Evolutionary conservation across 768 basidiomycete genomes (phyloP).

Genomic region (Thelephora aurantiotincta): DNA sequence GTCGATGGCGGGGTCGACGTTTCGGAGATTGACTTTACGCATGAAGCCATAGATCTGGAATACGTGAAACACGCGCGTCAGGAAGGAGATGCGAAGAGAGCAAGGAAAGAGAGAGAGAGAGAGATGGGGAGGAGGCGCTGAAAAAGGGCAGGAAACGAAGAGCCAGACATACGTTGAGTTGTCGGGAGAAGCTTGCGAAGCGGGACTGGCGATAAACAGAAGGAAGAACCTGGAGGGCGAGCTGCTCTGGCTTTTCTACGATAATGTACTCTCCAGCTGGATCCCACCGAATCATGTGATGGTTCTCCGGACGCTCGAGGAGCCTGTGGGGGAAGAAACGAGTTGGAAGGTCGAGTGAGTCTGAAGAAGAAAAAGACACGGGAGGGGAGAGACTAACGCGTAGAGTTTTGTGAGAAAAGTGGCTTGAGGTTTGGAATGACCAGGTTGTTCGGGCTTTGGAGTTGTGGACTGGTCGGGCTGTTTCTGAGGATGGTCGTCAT

Average conservation of each 20-base stretch:
- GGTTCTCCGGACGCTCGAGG: conserved; percentile 83
- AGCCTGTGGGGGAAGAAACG: conserved; percentile 33
- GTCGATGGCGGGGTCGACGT: conserved; percentile 88
- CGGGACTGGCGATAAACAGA: conserved; percentile 92
- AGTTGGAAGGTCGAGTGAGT: not conserved
- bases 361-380: conserved; percentile 5
- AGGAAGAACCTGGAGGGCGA: conserved; percentile 87
- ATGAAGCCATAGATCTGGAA: conserved; percentile 93
- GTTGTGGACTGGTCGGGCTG: conserved; percentile 25
- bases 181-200: conserved; percentile 94
- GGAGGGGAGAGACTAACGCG: conserved; percentile 43
- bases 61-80: not conserved
- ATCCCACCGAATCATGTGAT: conserved; percentile 96
- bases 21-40: conserved; percentile 93
- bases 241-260: conserved; percentile 86
- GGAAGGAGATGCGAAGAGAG: not conserved
- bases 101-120: conserved; percentile 13
- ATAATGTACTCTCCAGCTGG: conserved; percentile 89
- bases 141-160: not conserved
- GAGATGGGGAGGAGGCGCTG: conserved; percentile 19
- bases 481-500: conserved; percentile 11
- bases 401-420: conserved; percentile 97
- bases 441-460: conserved; percentile 25
- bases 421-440: conserved; percentile 60
- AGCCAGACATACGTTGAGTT: conserved; percentile 60